A percentile compares a stretch with the other conserved stretches of the same genome.
Conservation (phyloP, 139 green algal genomes). For the Picochlorum costavermella region DNA sequence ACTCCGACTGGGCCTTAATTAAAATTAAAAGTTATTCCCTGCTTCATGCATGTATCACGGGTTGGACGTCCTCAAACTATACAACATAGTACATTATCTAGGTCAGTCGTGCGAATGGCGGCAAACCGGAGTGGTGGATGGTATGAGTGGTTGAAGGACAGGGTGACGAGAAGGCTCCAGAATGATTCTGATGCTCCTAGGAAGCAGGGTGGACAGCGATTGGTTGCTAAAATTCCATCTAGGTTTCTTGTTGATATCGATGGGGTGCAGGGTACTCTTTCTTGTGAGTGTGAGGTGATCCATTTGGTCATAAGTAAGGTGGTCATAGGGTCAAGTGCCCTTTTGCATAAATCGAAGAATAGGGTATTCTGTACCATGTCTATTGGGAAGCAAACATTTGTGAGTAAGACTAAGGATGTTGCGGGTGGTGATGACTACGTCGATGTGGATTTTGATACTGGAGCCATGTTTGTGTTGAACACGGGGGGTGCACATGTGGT, state of each 20-base stretch:
- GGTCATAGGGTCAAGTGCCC: neutral
- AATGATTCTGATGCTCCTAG: too few relatives aligned
- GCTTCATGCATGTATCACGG: too few relatives aligned
- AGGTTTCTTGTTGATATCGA: neutral
- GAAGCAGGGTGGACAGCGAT: neutral
- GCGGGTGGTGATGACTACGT: neutral
- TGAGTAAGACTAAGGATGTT: neutral
- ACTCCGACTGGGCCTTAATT: too few relatives aligned
- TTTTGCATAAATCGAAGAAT: neutral
- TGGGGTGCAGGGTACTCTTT: neutral
- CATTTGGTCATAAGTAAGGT: too few relatives aligned
- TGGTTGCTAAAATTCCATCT: slow-evolving; percentile 1
- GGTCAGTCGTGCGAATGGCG: too few relatives aligned
- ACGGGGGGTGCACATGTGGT: slow-evolving; percentile 19
- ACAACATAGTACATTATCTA: too few relatives aligned
- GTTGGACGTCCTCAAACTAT: too few relatives aligned
- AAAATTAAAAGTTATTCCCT: too few relatives aligned
- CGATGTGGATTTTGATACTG: slow-evolving; percentile 3
- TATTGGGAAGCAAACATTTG: slow-evolving; percentile 11
- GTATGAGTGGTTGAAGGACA: too few relatives aligned
- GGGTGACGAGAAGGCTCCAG: too few relatives aligned
- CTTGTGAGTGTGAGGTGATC: too few relatives aligned
- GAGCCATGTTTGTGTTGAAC: slow-evolving; percentile 27
- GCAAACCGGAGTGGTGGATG: too few relatives aligned
- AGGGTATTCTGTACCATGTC: slow-evolving; percentile 7